phyloP scores from a whole-genome alignment of 2,329 filamentous ascomycete species.

The Claviceps capensis region DNA sequence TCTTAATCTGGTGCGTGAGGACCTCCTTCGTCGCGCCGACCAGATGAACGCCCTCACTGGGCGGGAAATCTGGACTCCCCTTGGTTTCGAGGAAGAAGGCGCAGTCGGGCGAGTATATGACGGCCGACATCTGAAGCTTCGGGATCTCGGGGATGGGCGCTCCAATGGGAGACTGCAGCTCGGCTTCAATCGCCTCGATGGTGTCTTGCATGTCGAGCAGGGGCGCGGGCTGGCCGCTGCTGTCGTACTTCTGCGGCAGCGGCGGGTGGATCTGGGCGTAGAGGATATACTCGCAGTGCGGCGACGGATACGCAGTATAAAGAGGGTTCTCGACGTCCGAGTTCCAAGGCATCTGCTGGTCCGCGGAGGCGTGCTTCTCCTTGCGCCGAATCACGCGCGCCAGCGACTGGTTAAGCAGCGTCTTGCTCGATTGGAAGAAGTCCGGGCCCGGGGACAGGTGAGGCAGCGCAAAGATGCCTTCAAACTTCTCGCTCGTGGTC shows the following conservation, averaged over 20 bases:
- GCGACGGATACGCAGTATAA: conserved; percentile 43
- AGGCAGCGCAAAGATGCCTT: conserved; percentile 80
- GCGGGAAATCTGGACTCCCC: conserved; percentile 42
- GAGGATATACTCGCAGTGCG: conserved; percentile 79
- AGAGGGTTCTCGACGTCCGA: conserved; percentile 50
- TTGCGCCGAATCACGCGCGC: conserved; percentile 53
- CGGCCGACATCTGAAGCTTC: conserved; percentile 44
- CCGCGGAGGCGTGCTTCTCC: conserved; percentile 37
- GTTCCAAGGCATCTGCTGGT: conserved; percentile 61
- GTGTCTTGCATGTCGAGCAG: conserved; percentile 22
- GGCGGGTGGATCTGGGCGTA: conserved; percentile 66
- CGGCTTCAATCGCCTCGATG: conserved; percentile 44
- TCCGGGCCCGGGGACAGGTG: conserved; percentile 55
- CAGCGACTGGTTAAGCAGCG: conserved; percentile 60
- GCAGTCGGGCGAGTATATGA: conserved; percentile 56
- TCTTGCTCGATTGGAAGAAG: conserved; percentile 44
- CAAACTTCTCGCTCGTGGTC: conserved; percentile 87
- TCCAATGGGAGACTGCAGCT: conserved; percentile 47
- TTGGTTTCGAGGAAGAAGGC: conserved; percentile 52
- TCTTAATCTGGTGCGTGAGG: conserved; percentile 40
- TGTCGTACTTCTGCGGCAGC: conserved; percentile 21
- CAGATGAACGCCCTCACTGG: conserved; percentile 40
- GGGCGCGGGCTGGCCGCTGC: conserved; percentile 14
- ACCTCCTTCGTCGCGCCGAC: conserved; percentile 47
- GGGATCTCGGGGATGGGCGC: conserved; percentile 42